Base-by-base conservation (phyloP, 1,284 basidiomycete genomes). In the Kwoniella shivajii region DNA sequence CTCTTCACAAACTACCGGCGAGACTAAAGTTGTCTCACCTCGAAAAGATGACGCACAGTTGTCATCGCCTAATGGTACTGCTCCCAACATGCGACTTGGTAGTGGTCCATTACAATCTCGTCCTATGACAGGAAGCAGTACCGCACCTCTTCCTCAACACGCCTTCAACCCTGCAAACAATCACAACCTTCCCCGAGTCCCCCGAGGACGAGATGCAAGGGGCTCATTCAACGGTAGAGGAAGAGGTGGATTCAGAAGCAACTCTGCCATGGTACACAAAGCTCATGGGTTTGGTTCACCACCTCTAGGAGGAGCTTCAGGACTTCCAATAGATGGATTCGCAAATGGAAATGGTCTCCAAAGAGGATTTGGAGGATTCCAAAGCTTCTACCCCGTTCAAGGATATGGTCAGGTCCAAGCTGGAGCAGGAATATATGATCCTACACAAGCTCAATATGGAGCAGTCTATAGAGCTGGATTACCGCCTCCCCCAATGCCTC, bases 401-500 rank as follows among this genome's bases (percentile, higher is more conserved):
- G 52, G 45, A 6, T 50, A 50, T 27, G 57, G 47, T 31, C 49
- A 50, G 27, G 16, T 20, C 16, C 29, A 39, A 30, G 57, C 57
- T 18, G 42, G 33, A 26, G 33, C 37, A 22, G 49, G 49, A 20
- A 64, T 67, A 41, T 68, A 61, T 48, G 68, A 65, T 46, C 64
- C 67, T 2, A 54, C 65, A 53, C 63, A 65, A 27, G 60, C 59
- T 27, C 56, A 59, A 31, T 60, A 54, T 24, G 57, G 48, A 2
- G 59, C 41, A 33, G 44, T 64, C 29, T 61, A 63, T 31, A 30
- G 60, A 27, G 41, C 57, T 18, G 62, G 58, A 13, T 56, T 68
- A 45, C 75, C 77, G 10, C 80, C 82, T 0, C 71, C 86, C 20
- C 86, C 88, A 0, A 79, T 81, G 48, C 87, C 87, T 0, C 68